A percentile compares a stretch with the other conserved stretches of the same genome.
Conservation (phyloP, 352 stramenopile genomes). For the Phytophthora rubi region DNA sequence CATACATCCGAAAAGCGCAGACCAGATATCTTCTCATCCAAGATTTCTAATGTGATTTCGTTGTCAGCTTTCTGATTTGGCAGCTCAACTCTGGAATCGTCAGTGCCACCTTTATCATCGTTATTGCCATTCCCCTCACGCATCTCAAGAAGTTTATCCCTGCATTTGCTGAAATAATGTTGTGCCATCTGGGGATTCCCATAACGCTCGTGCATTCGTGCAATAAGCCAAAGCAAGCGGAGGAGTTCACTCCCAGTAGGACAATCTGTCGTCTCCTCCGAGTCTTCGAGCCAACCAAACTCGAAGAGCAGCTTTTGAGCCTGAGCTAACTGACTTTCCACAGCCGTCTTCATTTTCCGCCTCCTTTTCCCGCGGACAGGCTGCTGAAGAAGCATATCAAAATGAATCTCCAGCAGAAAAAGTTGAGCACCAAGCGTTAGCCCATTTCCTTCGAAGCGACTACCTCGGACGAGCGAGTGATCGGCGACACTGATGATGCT, state of each 20-base stretch:
- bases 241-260: conserved; percentile 26
- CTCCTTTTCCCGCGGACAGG: conserved; percentile 27
- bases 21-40: conserved; percentile 58
- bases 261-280: conserved; percentile 13
- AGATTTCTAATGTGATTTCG: conserved; percentile 44
- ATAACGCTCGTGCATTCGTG: conserved; percentile 52
- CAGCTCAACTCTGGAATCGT: conserved; percentile 33
- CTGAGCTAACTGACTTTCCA: conserved; percentile 36
- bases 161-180: conserved; percentile 65
- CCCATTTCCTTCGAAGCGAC: conserved; percentile 37
- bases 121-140: conserved; percentile 6
- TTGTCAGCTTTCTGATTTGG: conserved; percentile 53
- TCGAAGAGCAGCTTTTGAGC: conserved; percentile 52
- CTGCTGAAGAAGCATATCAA: conserved; percentile 53
- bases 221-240: conserved; percentile 70
- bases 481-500: conserved; percentile 27
- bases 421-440: conserved; percentile 48
- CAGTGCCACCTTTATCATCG: not conserved
- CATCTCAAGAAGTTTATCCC: conserved; percentile 31
- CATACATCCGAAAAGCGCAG: conserved; percentile 67
- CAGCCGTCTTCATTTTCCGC: conserved; percentile 28
- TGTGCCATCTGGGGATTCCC: conserved; percentile 53
- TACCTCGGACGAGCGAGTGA: conserved; percentile 28
- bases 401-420: conserved; percentile 68
- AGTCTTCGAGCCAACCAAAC: conserved; percentile 48